phyloP scores from a whole-genome alignment of 176 grass and related monocot species.

The Oryza meridionalis region DNA sequence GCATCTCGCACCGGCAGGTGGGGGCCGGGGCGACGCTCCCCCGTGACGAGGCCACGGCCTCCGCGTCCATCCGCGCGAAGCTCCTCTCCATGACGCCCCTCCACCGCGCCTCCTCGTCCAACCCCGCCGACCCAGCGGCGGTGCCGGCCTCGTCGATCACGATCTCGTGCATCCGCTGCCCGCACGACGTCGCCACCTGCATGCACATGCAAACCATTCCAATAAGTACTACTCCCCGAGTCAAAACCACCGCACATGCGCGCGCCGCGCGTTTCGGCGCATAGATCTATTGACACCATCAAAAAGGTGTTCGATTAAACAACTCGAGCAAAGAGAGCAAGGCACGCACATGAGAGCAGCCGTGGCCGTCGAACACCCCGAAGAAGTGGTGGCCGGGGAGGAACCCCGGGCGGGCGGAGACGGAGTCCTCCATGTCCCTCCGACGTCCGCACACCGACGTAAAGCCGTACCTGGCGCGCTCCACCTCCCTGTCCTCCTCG shows the following conservation, averaged over 20 bases:
- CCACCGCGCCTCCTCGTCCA: constrained; percentile 44
- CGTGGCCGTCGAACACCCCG: constrained; percentile 89
- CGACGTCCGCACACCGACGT: constrained; percentile 73
- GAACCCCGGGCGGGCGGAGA: constrained; percentile 53
- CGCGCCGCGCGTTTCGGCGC: neutral
- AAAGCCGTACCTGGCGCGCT: constrained; percentile 51
- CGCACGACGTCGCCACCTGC: constrained; percentile 75
- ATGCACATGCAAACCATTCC: constrained; percentile 43
- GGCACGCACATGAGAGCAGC: constrained; percentile 82
- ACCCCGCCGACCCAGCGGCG: neutral
- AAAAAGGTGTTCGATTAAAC: neutral
- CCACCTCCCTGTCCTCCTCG: neutral
- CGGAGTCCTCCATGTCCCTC: constrained; percentile 91
- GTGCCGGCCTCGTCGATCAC: constrained; percentile 57
- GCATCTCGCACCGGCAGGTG: constrained; percentile 76
- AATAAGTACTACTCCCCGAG: neutral
- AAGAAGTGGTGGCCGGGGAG: constrained; percentile 72
- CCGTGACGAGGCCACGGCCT: constrained; percentile 43
- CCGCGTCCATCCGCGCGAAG: constrained; percentile 84
- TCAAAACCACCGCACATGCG: neutral
- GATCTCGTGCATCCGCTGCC: constrained; percentile 81
- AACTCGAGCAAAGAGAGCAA: too few species aligned
- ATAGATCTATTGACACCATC: neutral
- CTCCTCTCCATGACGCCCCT: constrained; percentile 64
- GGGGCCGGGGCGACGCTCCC: neutral